phyloP scores from a whole-genome alignment of 2,329 filamentous ascomycete species.

The Periconia digitata region DNA sequence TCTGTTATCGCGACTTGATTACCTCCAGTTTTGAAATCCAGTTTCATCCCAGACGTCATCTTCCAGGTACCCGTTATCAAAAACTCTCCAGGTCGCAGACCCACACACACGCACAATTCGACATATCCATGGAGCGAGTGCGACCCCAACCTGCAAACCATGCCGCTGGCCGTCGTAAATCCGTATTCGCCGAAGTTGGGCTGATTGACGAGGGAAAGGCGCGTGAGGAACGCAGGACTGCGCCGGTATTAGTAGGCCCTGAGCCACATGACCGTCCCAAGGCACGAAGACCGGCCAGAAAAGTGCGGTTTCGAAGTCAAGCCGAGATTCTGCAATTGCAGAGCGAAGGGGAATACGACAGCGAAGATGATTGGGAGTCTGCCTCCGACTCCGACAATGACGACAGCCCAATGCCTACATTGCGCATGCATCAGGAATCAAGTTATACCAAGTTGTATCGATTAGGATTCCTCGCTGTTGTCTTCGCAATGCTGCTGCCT shows the following conservation, averaged over 20 bases:
- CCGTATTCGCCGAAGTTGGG: constrained; percentile 42
- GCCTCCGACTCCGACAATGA: constrained; percentile 27
- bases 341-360: constrained; percentile 9
- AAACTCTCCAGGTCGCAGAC: too few relatives aligned
- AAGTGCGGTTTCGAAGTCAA: constrained; percentile 36
- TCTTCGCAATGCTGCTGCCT: constrained; percentile 37
- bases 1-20: background rate
- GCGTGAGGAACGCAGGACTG: constrained; percentile 30
- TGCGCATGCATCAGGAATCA: constrained; percentile 11
- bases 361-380: constrained; percentile 31
- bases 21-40: constrained; percentile 6
- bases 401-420: constrained; percentile 1
- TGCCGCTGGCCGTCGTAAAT: constrained; percentile 27
- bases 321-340: constrained; percentile 26
- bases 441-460: constrained; percentile 28
- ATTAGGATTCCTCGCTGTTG: constrained; percentile 28
- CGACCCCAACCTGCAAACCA: constrained; percentile 25
- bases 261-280: constrained; percentile 3
- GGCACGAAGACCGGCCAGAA: constrained; percentile 23
- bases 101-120: background rate
- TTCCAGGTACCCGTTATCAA: too few relatives aligned
- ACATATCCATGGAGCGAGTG: constrained; percentile 27
- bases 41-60: constrained; percentile 27
- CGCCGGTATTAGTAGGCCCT: constrained; percentile 23
- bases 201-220: constrained; percentile 36